Evolutionary conservation across 2,329 filamentous ascomycete genomes (phyloP).

Genomic region (Penicillium vulpinum): DNA sequence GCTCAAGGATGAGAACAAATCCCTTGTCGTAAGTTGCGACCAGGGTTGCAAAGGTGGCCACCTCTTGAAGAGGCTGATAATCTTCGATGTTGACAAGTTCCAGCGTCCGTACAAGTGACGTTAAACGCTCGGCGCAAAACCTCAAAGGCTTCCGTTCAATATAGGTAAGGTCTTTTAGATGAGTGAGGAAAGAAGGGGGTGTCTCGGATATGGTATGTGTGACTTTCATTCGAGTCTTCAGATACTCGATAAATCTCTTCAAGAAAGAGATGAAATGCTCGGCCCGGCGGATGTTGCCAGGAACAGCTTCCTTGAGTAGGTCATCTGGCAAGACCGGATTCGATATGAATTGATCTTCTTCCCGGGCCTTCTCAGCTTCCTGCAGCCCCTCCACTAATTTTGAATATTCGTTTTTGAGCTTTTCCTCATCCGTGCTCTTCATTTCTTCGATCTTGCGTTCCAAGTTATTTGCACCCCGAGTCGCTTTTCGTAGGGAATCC

Average conservation of each 20-base stretch:
- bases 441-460: conserved; percentile 90
- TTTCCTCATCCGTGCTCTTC: conserved; percentile 92
- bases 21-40: conserved; percentile 97
- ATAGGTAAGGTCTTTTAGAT: conserved; percentile 93
- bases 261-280: conserved; percentile 96
- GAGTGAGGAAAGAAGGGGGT: conserved; percentile 85
- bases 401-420: conserved; percentile 90
- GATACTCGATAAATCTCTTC: conserved; percentile 95
- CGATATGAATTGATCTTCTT: conserved; percentile 95
- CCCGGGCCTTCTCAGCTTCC: conserved; percentile 81
- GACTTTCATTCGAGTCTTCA: conserved; percentile 98
- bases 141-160: conserved; percentile 92
- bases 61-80: conserved; percentile 93
- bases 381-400: conserved; percentile 91
- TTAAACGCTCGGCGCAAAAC: conserved; percentile 92
- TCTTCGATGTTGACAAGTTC: conserved; percentile 98
- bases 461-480: conserved; percentile 83
- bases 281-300: conserved; percentile 91
- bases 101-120: conserved; percentile 88
- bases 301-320: conserved; percentile 89
- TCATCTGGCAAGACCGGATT: conserved; percentile 94
- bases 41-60: conserved; percentile 94
- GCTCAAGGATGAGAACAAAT: conserved; percentile 93
- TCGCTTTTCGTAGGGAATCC: conserved; percentile 87
- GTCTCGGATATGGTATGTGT: conserved; percentile 97